A percentile compares a stretch with the other conserved stretches of the same genome.
These are phyloP conservation scores for Botrytis byssoidea DNA, from an alignment of 2,329 filamentous ascomycete genomes.

Conservation along the genomic window DNA sequence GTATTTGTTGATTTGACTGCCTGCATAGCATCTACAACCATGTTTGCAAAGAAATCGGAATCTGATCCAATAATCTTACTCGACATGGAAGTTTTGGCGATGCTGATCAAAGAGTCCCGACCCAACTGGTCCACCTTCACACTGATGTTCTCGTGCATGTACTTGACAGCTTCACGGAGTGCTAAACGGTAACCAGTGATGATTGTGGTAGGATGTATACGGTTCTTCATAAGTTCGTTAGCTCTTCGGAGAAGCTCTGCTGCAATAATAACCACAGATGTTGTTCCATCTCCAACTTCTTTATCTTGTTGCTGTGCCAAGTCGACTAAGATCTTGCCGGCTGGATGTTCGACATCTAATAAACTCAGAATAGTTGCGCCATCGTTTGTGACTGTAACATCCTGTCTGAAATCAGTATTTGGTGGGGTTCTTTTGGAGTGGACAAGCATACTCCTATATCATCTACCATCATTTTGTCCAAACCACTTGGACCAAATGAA, in stretches of 20 bases:
- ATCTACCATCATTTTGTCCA: conserved; percentile 99
- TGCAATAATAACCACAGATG: conserved; percentile 94
- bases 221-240: conserved; percentile 99
- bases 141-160: conserved; percentile 98
- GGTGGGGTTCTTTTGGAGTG: conserved; percentile 15
- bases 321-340: conserved; percentile 97
- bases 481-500: conserved; percentile 92
- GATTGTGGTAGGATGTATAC: conserved; percentile 98
- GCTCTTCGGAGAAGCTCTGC: conserved; percentile 89
- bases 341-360: conserved; percentile 95
- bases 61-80: conserved; percentile 98
- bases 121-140: conserved; percentile 91
- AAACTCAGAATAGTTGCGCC: conserved; percentile 94
- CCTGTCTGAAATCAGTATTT: conserved; percentile 49
- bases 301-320: conserved; percentile 98
- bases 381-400: conserved; percentile 98
- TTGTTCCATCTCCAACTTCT: conserved; percentile 97
- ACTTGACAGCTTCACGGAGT: conserved; percentile 93
- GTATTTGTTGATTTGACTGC: conserved; percentile 93
- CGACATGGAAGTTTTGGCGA: conserved; percentile 98
- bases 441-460: conserved; percentile 77
- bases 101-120: conserved; percentile 85
- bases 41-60: conserved; percentile 94
- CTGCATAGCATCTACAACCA: conserved; percentile 95
- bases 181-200: conserved; percentile 97